Base-by-base conservation (phyloP, 345 rosid species). In the Eucalyptus tenuipes region DNA sequence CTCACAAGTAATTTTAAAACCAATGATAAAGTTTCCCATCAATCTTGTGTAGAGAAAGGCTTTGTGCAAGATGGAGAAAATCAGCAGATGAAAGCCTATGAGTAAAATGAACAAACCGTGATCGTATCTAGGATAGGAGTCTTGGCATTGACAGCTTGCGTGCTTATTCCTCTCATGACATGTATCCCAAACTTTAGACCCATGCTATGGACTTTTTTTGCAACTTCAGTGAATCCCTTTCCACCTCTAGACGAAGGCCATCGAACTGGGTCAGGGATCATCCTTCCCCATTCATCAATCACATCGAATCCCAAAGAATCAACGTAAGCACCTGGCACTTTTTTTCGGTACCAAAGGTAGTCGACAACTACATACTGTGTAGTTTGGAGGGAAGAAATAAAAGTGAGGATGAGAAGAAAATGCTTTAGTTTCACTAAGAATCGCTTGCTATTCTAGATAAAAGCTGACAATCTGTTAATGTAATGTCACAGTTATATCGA, bases 121-220 rank as follows among this genome's bases (percentile, higher is more conserved):
- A 75, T 42, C 27, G 84, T 88, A 89, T 96, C 98, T 90, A 95
- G 85, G 91, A 97, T 96, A 20, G 92, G 97, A 66, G 96, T 93
- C 92, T 97, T 96, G 20, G 95, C 97, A 90, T 95, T 93, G 90
- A 94, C 94, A 75, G 99, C 99, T 87, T 98, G 99, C 71, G 95
- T 93, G 88, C 99, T 98, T 88, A 98, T 94, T 85, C 99, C 99
- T 88, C 96, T 94, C 99, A 97, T 97, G 66, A 95, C 95, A 91
- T 98, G 99, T 91, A 96, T 94, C 88, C 99, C 99, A 89, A 98
- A 96, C 93, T 96, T 98, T 91, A 98, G 92, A 91, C 98, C 99
- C 98, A 96, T 94, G 89, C 89, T 50, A 87, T 96, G 99, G 49
- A 97, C 97, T 91, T 94, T 95, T 86, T 89, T 91, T 2, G 99